Evolutionary conservation across 192 early-diverging fungal genomes (phyloP).

Genomic region (Gaertneriomyces semiglobifer): DNA sequence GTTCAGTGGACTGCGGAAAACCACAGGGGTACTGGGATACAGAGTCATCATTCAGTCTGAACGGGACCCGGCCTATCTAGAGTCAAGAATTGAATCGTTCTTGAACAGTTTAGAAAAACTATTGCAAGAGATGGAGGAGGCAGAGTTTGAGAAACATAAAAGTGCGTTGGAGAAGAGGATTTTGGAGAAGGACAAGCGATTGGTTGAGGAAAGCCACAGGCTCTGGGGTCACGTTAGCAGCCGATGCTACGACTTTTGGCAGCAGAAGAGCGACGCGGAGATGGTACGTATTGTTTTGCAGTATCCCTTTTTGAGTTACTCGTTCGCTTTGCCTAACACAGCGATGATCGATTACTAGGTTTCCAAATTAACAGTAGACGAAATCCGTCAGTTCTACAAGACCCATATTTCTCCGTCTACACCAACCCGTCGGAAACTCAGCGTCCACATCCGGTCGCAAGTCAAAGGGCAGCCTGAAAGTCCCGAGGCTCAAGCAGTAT

Average conservation of each 20-base stretch:
- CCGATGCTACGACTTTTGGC: constrained; percentile 80
- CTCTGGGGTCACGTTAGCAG: constrained; percentile 68
- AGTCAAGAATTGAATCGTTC: constrained; percentile 77
- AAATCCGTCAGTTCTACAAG: constrained; percentile 60
- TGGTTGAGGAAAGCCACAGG: constrained; percentile 63
- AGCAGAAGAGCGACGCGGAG: constrained; percentile 58
- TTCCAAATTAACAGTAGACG: constrained; percentile 36
- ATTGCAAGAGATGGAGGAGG: constrained; percentile 37
- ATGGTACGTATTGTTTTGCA: constrained; percentile 35
- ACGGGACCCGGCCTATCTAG: constrained; percentile 72
- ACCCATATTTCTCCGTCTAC: constrained; percentile 55
- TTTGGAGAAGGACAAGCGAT: constrained; percentile 73
- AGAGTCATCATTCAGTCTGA: constrained; percentile 87
- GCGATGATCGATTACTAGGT: neutral
- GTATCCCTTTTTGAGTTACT: too few relatives aligned
- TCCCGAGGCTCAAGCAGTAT: constrained; percentile 6
- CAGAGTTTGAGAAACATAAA: constrained; percentile 63
- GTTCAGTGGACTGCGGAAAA: constrained; percentile 66
- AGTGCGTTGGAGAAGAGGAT: constrained; percentile 59
- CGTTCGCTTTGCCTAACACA: too few relatives aligned
- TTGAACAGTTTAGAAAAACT: constrained; percentile 62
- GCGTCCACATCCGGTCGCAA: constrained; percentile 51
- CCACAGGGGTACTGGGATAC: constrained; percentile 72
- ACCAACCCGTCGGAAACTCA: constrained; percentile 54
- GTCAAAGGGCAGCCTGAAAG: constrained; percentile 1